Evolutionary conservation across 2,329 filamentous ascomycete species (phyloP), one percentile per base, ranked within the genome.

Genomic region (Alternaria gaisen): DNA sequence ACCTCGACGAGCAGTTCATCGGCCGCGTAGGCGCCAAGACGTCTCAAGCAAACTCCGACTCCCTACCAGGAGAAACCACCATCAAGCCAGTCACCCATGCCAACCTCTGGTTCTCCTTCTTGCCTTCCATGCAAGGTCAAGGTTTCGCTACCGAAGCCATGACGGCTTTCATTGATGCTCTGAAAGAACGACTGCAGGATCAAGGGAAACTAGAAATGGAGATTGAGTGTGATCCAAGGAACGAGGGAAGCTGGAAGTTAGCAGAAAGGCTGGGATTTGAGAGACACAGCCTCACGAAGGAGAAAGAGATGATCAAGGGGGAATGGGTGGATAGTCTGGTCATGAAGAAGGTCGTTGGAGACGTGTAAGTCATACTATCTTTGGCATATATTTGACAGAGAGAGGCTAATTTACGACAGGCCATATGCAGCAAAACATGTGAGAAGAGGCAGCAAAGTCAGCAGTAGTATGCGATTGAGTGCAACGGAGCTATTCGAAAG

Each of bases 211-310:
- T 73, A 11, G 66, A 69, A 24, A 52, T 77, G 46, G 70, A 77
- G 41, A 77, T 79, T 56, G 76, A 78, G 44, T 77, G 75, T 42
- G 75, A 79, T 67, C 75, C 76, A 5, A 55, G 75, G 36, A 79
- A 79, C 46, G 60, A 55, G 6, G 61, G 63, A 9, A 72, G 73
- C 30, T 69, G 70, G 67, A 73, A 67, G 56, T 6, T 79, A 30
- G 76, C 75, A 1, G 70, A 76, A 53, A 41, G 73, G 18, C 41
- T 79, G 41, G 75, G 70, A 3, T 77, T 79, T 36, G 52, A 64
- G 26, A 68, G 63, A 48, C 48, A 68, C n/a, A 70, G 68, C 47
- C 41, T 72, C 48, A 69, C 60, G 1, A 72, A 75, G 56, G 70
- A 61, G 28, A 72, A 59, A 18, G 74, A 56, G 51, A 66, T 76